phyloP scores from a whole-genome alignment of 306 rosid genomes.

The Glycine latifolia region DNA sequence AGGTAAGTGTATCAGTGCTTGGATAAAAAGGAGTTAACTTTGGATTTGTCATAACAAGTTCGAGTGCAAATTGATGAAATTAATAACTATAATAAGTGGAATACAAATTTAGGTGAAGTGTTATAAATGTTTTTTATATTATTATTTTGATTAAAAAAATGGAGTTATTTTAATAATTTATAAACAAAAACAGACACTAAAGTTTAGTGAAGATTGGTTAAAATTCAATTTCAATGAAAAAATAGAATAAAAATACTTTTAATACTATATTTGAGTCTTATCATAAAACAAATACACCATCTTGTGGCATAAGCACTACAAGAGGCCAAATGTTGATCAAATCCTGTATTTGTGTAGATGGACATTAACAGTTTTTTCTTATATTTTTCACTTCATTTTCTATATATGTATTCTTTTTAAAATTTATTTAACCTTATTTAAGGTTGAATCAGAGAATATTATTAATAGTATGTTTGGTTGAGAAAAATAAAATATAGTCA shows the following conservation, averaged over 20 bases:
- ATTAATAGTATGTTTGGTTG: no score
- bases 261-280: not conserved
- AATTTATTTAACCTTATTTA: no score
- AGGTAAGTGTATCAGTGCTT: constrained; percentile 25
- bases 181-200: not conserved
- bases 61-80: not conserved
- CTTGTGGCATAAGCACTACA: no score
- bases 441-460: no score
- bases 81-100: constrained; percentile 20
- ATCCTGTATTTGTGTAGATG: no score
- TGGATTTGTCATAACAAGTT: no score
- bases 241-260: not conserved
- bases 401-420: no score
- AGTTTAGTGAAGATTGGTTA: not conserved
- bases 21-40: constrained; percentile 9
- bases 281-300: no score
- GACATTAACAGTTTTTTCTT: no score
- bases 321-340: no score
- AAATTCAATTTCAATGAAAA: not conserved
- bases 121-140: not conserved
- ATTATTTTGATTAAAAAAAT: not conserved
- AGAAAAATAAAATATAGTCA: no score
- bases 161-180: not conserved
- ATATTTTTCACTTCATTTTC: no score
- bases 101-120: not conserved